Base-by-base conservation (phyloP, 176 grass and related monocot genomes). In the Aechmea fasciata region DNA sequence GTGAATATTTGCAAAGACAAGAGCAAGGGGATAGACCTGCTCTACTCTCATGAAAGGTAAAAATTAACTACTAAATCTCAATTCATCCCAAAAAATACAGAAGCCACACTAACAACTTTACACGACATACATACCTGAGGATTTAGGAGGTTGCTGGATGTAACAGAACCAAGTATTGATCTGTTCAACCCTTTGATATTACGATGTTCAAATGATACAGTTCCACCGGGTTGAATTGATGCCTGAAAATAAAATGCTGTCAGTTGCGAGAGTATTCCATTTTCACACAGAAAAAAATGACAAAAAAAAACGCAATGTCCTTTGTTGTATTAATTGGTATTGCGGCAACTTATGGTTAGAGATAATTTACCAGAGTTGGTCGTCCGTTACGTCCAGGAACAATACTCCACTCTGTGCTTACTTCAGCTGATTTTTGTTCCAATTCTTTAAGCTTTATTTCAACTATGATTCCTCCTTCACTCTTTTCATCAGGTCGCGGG, bases 371-470 rank as follows among this genome's bases (percentile, higher is more conserved):
- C 82, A 99, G 59, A 63, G 87, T 93, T 66, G 89, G 94, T 17
- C 87, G 83, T 48, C 94, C 89, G 48, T 90, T 72, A 79, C 82
- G 86, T 26, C 84, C 94, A 65, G 87, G 87, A 19, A 91, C 87
- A 12, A 99, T 90, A 75, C 84, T 93, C 94, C 94, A 99, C 53
- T 93, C 94, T 28, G 94, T 90, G 81, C 87, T 93, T 70, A 99
- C 94, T 87, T 93, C 94, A 69, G 90, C 94, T 66, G 87, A 90
- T 67, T 93, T 99, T 61, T 86, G 84, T 54, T 99, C 89, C 71
- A 90, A 49, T 82, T 99, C 94, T 67, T 93, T 93, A n/a, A 99
- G 84, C 67, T 93, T 93, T 71, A 99, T 93, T 85, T 93, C 94
- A 61, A 99, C 87, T 57, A 99, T 88, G 51, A 93, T 93, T 57